Conservation (phyloP, 352 stramenopile species). For the Phytophthora europaea region DNA sequence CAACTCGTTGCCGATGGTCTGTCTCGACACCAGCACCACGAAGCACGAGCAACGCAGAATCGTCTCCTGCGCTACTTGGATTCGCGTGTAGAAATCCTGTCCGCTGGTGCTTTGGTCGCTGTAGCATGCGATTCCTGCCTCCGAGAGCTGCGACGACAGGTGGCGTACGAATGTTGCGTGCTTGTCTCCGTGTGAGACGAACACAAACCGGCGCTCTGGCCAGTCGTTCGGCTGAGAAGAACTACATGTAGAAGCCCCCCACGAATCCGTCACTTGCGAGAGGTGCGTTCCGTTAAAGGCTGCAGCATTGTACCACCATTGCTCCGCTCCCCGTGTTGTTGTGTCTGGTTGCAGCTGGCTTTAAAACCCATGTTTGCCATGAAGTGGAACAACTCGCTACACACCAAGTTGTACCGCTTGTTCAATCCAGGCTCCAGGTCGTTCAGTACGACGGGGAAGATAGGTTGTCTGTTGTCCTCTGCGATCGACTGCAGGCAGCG, state of each 20-base stretch:
- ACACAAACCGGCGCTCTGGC: constrained; percentile 18
- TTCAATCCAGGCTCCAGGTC: constrained; percentile 72
- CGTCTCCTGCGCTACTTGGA: constrained; percentile 51
- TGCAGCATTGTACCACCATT: constrained; percentile 25
- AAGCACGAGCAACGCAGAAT: constrained; percentile 78
- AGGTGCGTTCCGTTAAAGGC: too few species aligned
- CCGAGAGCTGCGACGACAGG: constrained; percentile 8
- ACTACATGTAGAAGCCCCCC: too few species aligned
- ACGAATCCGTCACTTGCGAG: too few species aligned
- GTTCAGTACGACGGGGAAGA: constrained; percentile 82
- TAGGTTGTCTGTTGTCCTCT: constrained; percentile 77
- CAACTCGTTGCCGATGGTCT: constrained; percentile 68
- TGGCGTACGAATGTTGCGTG: constrained; percentile 15
- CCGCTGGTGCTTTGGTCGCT: constrained; percentile 20
- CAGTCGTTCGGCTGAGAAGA: constrained; percentile 1
- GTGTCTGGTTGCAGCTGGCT: constrained; percentile 51
- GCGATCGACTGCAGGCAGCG: too few species aligned
- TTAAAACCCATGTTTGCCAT: constrained; percentile 66
- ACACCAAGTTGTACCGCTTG: constrained; percentile 75
- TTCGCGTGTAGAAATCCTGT: too few species aligned
- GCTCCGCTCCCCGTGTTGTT: too few species aligned
- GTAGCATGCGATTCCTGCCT: constrained; percentile 19
- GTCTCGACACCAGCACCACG: constrained; percentile 69
- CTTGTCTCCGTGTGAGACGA: constrained; percentile 33
- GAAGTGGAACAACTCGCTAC: constrained; percentile 81